Percentiles rank a stretch among this genome's conserved stretches.
These are phyloP conservation scores for Aspergillus hiratsukae DNA, from an alignment of 2,329 filamentous ascomycete genomes.

Conservation along the genomic window DNA sequence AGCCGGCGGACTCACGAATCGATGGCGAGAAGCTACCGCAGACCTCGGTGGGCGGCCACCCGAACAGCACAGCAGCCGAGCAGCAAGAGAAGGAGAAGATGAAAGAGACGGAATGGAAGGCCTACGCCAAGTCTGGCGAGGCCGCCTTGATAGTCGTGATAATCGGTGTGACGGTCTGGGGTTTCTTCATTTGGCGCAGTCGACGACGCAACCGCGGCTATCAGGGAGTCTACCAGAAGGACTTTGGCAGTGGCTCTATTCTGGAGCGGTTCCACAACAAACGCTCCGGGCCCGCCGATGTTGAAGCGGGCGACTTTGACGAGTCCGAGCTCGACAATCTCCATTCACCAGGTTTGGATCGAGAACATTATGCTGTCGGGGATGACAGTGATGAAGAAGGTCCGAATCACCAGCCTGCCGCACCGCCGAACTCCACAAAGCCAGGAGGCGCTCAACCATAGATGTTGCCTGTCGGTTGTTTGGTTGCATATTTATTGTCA, in stretches of 20 bases:
- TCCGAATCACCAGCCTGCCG: conserved; percentile 8
- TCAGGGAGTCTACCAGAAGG: conserved; percentile 40
- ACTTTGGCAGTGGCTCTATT: conserved; percentile 37
- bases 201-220: conserved; percentile 47
- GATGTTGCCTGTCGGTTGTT: conserved; percentile 1
- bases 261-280: conserved; percentile 47
- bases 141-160: conserved; percentile 77
- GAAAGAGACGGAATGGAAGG: conserved; percentile 81
- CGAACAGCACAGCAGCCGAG: conserved; percentile 63
- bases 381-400: conserved; percentile 42
- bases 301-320: conserved; percentile 61
- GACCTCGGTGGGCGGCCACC: conserved; percentile 70
- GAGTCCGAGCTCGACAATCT: conserved; percentile 58
- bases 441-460: conserved; percentile 4
- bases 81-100: conserved; percentile 67
- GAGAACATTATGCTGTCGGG: conserved; percentile 46
- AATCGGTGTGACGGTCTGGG: conserved; percentile 68
- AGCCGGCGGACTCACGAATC: conserved; percentile 71
- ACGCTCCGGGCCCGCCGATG: conserved; percentile 41
- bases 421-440: conserved; percentile 4
- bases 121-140: conserved; percentile 83
- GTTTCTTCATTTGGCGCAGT: conserved; percentile 61
- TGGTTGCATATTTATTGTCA: conserved; percentile 5
- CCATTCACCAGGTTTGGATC: conserved; percentile 31
- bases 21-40: conserved; percentile 79